Conservation (phyloP, 768 basidiomycete genomes). For the Clitopilus passeckerianus region DNA sequence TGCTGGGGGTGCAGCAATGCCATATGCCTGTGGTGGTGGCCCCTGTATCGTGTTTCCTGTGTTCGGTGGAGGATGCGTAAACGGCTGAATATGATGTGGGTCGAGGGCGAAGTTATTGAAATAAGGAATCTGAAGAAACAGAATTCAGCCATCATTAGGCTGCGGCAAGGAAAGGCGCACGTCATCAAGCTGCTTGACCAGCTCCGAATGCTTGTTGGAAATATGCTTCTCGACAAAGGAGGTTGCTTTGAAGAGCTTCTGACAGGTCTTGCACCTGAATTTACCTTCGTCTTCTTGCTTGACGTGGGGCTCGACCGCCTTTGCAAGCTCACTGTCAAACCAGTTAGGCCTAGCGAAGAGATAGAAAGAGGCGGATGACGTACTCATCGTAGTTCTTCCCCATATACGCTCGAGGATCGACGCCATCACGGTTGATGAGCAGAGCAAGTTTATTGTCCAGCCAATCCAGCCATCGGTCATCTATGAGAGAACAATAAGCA, state of each 20-base stretch:
- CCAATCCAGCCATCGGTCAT: slow-evolving; percentile 87
- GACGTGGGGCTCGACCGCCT: slow-evolving; percentile 72
- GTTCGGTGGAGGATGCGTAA: slow-evolving; percentile 69
- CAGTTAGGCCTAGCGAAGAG: neutral
- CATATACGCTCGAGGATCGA: slow-evolving; percentile 85
- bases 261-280: slow-evolving; percentile 94
- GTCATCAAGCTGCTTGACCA: slow-evolving; percentile 79
- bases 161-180: slow-evolving; percentile 36
- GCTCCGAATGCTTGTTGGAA: slow-evolving; percentile 87
- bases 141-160: neutral
- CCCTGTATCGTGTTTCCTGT: slow-evolving; percentile 63
- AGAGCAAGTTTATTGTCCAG: slow-evolving; percentile 84
- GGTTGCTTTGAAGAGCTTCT: slow-evolving; percentile 96
- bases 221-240: slow-evolving; percentile 98
- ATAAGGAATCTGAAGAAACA: slow-evolving; percentile 58
- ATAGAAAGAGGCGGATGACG: slow-evolving; percentile 9
- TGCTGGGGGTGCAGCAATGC: slow-evolving; percentile 59
- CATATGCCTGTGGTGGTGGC: slow-evolving; percentile 83
- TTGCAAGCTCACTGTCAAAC: slow-evolving; percentile 66
- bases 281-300: slow-evolving; percentile 98
- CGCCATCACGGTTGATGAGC: slow-evolving; percentile 68
- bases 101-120: slow-evolving; percentile 97
- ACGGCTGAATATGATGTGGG: slow-evolving; percentile 87
- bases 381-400: slow-evolving; percentile 91
- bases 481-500: slow-evolving; percentile 28